Evolutionary conservation across 2,329 filamentous ascomycete species (phyloP).

Genomic region (Colletotrichum simmondsii): DNA sequence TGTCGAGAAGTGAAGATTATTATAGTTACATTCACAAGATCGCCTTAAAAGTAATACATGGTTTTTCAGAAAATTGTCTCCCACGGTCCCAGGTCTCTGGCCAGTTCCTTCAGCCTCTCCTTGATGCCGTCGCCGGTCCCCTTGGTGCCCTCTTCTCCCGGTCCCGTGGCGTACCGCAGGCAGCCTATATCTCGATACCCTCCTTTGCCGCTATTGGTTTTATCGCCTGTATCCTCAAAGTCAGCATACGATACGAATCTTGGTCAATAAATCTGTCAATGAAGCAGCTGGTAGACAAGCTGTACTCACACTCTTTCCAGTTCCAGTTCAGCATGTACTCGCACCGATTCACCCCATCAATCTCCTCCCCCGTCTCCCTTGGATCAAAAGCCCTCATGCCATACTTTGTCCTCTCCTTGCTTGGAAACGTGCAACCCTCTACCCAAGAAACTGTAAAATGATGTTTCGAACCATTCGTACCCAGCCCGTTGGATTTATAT

Average conservation of each 20-base stretch:
- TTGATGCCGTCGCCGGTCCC: not conserved
- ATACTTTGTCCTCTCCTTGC: not conserved
- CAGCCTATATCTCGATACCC: not conserved
- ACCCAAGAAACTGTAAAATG: not conserved
- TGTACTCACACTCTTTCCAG: slow-evolving; percentile 6
- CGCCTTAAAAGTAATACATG: not conserved
- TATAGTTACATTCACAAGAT: not conserved
- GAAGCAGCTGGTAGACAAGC: not conserved
- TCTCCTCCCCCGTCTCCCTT: not conserved
- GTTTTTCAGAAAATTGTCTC: not conserved
- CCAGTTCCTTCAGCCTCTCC: not conserved
- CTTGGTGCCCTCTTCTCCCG: not conserved
- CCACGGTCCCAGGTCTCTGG: not conserved
- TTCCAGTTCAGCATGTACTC: not conserved
- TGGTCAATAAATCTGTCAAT: not conserved
- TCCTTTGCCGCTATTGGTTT: not conserved
- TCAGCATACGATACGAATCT: not conserved
- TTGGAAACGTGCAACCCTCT: not conserved
- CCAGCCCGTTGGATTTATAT: not conserved
- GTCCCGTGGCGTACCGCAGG: not conserved
- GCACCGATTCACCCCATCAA: not conserved
- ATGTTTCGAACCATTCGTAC: not conserved
- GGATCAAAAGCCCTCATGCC: not conserved
- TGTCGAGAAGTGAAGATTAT: not conserved
- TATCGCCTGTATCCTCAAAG: not conserved